Conservation (phyloP, 768 basidiomycete genomes). For the Mycena olivaceomarginata region DNA sequence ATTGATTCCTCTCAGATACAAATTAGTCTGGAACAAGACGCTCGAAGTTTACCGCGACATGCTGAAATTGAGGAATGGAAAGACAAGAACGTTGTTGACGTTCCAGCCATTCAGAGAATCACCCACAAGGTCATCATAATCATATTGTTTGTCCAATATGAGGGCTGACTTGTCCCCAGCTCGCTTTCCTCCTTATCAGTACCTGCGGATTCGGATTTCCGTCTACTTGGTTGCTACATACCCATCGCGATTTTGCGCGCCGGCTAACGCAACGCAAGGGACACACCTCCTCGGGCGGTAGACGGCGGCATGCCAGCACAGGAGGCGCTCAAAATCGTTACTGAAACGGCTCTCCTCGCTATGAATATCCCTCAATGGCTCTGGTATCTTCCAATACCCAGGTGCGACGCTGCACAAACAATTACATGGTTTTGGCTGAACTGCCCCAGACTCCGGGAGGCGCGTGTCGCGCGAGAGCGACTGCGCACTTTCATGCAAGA, state of each 20-base stretch:
- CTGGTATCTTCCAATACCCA: conserved; percentile 56
- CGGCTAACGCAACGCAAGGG: conserved; percentile 31
- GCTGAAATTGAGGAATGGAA: conserved; percentile 60
- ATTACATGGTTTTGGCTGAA: neutral
- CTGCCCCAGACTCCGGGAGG: conserved; percentile 49
- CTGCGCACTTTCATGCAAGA: conserved; percentile 61
- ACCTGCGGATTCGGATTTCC: conserved; percentile 69
- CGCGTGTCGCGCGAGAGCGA: conserved; percentile 54
- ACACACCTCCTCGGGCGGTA: conserved; percentile 56
- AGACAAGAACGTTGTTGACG: conserved; percentile 49
- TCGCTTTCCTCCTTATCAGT: conserved; percentile 65
- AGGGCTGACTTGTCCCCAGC: conserved; percentile 48
- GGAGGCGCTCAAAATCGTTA: conserved; percentile 58
- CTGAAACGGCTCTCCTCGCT: conserved; percentile 51
- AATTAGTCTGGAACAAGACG: conserved; percentile 64
- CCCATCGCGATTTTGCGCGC: neutral
- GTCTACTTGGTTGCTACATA: conserved; percentile 58
- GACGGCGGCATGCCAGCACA: conserved; percentile 63
- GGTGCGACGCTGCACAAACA: conserved; percentile 43
- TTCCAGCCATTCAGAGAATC: conserved; percentile 56
- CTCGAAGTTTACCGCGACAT: conserved; percentile 61
- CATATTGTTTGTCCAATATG: neutral
- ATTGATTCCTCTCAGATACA: conserved; percentile 53
- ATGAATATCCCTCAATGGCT: conserved; percentile 62
- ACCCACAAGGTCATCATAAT: conserved; percentile 57